Evolutionary conservation across 2,329 filamentous ascomycete genomes (phyloP).

Genomic region (Penicillium griseofulvum): DNA sequence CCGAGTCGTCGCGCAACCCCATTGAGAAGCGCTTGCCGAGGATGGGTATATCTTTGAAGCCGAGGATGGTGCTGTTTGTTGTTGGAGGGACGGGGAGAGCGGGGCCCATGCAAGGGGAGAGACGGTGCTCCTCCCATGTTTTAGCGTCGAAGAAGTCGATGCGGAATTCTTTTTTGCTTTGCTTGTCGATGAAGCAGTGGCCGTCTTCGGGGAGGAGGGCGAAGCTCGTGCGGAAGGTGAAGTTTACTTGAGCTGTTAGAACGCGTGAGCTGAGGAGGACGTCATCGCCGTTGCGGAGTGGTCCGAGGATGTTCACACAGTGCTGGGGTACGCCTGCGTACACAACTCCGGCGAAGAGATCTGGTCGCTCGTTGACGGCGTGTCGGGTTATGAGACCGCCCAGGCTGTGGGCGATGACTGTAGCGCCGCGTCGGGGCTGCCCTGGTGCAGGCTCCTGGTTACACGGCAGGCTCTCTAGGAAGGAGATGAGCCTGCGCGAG

Average conservation of each 20-base stretch:
- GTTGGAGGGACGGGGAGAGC: conserved; percentile 58
- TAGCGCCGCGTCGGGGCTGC: conserved; percentile 63
- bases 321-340: conserved; percentile 82
- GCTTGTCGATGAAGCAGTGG: conserved; percentile 79
- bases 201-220: conserved; percentile 82
- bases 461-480: conserved; percentile 70
- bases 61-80: conserved; percentile 28
- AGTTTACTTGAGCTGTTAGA: conserved; percentile 84
- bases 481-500: conserved; percentile 68
- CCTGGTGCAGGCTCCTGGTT: conserved; percentile 55
- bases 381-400: conserved; percentile 86
- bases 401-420: conserved; percentile 79
- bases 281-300: conserved; percentile 86
- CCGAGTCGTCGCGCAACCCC: conserved; percentile 5
- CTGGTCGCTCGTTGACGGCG: conserved; percentile 78
- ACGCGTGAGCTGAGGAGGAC: conserved; percentile 86
- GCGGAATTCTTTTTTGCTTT: conserved; percentile 74
- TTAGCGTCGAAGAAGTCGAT: conserved; percentile 80
- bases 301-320: conserved; percentile 88
- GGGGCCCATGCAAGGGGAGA: conserved; percentile 74
- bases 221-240: conserved; percentile 83
- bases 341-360: conserved; percentile 80
- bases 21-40: conserved; percentile 40
- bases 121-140: conserved; percentile 73
- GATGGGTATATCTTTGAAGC: conserved; percentile 40